Evolutionary conservation across 768 basidiomycete genomes (phyloP).

Genomic region (Punctularia strigosozonata): DNA sequence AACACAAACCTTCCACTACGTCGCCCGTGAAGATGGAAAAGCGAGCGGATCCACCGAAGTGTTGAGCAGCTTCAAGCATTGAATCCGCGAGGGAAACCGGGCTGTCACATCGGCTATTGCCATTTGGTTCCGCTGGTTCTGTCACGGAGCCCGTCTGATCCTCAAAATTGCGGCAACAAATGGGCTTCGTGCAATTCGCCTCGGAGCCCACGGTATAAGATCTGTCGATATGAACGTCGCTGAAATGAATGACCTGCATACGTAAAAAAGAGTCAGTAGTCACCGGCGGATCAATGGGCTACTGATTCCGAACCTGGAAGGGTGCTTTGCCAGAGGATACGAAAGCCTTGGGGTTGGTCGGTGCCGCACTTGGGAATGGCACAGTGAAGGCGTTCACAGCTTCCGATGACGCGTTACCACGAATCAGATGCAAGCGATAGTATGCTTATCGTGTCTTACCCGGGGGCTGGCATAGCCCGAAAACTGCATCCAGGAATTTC

Average conservation of each 20-base stretch:
- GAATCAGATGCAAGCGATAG: too few relatives aligned
- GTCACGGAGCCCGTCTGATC: constrained; percentile 21
- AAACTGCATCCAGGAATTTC: constrained; percentile 41
- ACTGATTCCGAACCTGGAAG: too few relatives aligned
- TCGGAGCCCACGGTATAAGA: constrained; percentile 44
- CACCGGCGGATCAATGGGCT: too few relatives aligned
- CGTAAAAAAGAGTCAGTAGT: too few relatives aligned
- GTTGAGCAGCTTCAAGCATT: constrained; percentile 33
- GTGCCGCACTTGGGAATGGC: constrained; percentile 31
- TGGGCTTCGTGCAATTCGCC: constrained; percentile 46
- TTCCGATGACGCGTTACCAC: too few relatives aligned
- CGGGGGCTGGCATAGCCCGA: constrained; percentile 42
- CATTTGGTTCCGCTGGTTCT: constrained; percentile 36
- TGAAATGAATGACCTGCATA: constrained; percentile 53
- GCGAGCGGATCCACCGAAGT: constrained; percentile 9
- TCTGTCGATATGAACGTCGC: constrained; percentile 52
- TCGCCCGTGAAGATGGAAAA: constrained; percentile 59
- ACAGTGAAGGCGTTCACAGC: constrained; percentile 32
- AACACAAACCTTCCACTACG: constrained; percentile 39
- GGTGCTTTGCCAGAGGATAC: constrained; percentile 27
- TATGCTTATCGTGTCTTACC: too few relatives aligned
- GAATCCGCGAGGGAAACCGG: constrained; percentile 35
- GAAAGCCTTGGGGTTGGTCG: constrained; percentile 22
- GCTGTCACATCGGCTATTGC: constrained; percentile 40
- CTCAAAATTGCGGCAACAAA: constrained; percentile 48